Evolutionary conservation across 2,329 filamentous ascomycete genomes (phyloP).

Genomic region (Orbilia javanica): DNA sequence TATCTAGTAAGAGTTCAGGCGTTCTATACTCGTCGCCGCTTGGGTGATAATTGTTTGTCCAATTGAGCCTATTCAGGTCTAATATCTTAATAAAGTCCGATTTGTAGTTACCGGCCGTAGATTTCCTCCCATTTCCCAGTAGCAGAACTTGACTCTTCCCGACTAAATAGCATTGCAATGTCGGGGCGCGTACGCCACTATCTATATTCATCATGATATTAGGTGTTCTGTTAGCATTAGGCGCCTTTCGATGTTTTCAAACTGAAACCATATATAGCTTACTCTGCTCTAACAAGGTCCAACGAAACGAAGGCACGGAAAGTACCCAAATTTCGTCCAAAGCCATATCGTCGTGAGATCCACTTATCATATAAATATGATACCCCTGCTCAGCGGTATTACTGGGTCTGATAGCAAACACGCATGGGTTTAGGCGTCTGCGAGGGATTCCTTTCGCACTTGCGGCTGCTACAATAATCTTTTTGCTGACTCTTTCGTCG

Average conservation of each 20-base stretch:
- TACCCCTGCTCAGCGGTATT: background rate
- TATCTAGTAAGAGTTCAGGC: background rate
- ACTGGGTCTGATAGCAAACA: background rate
- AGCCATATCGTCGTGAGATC: background rate
- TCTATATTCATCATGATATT: background rate
- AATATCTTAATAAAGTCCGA: conserved; percentile 12
- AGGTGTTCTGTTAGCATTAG: too few species aligned
- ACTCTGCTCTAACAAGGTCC: conserved; percentile 24
- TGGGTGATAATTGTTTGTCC: conserved; percentile 6
- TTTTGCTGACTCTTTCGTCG: background rate
- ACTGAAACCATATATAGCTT: background rate
- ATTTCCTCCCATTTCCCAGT: background rate
- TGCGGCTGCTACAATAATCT: background rate
- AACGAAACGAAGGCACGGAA: conserved; percentile 18
- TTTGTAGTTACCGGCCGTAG: background rate
- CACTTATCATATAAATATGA: conserved; percentile 44
- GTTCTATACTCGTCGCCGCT: background rate
- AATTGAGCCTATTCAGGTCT: conserved; percentile 11
- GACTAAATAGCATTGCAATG: conserved; percentile 6
- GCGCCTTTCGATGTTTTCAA: background rate
- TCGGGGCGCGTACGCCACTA: background rate
- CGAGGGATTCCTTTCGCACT: conserved; percentile 6
- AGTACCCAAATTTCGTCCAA: conserved; percentile 32
- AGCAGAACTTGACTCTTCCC: conserved; percentile 20
- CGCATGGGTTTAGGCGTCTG: conserved; percentile 26